Percentiles rank a stretch among this genome's conserved stretches.
Conservation (phyloP, 2,329 filamentous ascomycete genomes). For the Lachnellula occidentalis region DNA sequence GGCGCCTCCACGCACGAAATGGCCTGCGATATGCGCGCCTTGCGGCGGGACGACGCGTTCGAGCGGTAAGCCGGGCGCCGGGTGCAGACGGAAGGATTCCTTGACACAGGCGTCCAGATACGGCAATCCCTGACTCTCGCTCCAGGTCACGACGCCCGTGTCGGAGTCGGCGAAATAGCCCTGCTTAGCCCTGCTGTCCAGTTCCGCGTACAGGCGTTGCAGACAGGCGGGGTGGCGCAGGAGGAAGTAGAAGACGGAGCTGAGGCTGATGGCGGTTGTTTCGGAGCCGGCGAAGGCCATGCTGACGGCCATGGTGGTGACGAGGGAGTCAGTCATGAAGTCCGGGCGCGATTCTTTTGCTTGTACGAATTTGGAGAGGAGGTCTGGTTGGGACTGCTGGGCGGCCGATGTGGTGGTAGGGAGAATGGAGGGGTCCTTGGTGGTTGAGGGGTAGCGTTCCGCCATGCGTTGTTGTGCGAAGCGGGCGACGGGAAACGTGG, state of each 20-base stretch:
- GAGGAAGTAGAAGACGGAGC: slow-evolving; percentile 68
- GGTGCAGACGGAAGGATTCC: slow-evolving; percentile 72
- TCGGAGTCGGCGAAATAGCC: slow-evolving; percentile 47
- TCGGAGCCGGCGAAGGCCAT: slow-evolving; percentile 74
- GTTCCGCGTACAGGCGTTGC: slow-evolving; percentile 50
- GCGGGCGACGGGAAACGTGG: slow-evolving; percentile 65
- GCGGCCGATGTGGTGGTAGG: slow-evolving; percentile 16
- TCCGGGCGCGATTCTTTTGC: slow-evolving; percentile 61
- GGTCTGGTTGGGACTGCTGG: slow-evolving; percentile 37
- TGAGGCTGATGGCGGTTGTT: slow-evolving; percentile 71
- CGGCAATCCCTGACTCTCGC: slow-evolving; percentile 62
- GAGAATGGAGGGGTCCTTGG: slow-evolving; percentile 9
- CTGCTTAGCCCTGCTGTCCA: slow-evolving; percentile 51
- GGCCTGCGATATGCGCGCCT: slow-evolving; percentile 58
- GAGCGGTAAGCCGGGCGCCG: slow-evolving; percentile 65
- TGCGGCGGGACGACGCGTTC: slow-evolving; percentile 65
- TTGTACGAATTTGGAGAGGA: slow-evolving; percentile 68
- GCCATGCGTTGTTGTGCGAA: slow-evolving; percentile 65
- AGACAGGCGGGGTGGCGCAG: slow-evolving; percentile 57
- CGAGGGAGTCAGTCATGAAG: slow-evolving; percentile 65
- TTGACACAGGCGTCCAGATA: slow-evolving; percentile 77
- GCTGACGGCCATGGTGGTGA: slow-evolving; percentile 65
- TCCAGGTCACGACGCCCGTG: slow-evolving; percentile 62
- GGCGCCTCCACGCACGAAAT: slow-evolving; percentile 61
- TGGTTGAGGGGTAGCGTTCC: slow-evolving; percentile 45